Base-by-base conservation (phyloP, 2,329 filamentous ascomycete genomes). In the Apiospora pterosperma region DNA sequence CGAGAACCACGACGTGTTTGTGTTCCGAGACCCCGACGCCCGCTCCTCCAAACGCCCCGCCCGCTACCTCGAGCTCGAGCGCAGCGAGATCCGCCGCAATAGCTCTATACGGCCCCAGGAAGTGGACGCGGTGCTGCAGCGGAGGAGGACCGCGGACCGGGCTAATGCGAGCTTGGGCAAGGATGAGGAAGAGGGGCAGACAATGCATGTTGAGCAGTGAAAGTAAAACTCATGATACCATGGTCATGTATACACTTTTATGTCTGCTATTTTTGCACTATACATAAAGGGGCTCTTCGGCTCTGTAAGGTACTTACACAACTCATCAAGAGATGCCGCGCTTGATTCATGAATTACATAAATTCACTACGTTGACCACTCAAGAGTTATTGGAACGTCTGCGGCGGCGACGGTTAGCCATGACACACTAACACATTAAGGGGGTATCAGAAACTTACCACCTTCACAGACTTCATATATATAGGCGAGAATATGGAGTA, bases 21-120 rank as follows among this genome's bases (percentile, higher is more conserved):
- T 72, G 34, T 69, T 65, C 66, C 62, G 64, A 21, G 66, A 73
- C 66, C 64, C 60, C 44, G 72, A 73, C 61, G 71, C 71, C 61
- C 70, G 62, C 25, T 69, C 67, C 1, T 69, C 69, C 3, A 67
- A 63, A 61, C 65, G 70, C 1, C 71, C 70, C 2, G n/a, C 36
- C 16, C 65, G 62, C 41, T 73, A 72, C 65, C 21, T 67, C 52
- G 65, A 63, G 11, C 65, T 67, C 31, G 71, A 73, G 63, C 55
- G 63, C n/a, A 64, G 66, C n/a, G 66, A 82, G 62, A 63, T 69
- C 28, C 39, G 66, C 34, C 59, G 67, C 11, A 64, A 68, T 16
- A 68, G 66, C 61, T 67, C 66, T 1, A 60, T 68, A 28, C 23
- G 39, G 5, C 63, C 66, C 5, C 42, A 42, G 4, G 66, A 67